These are phyloP conservation scores for Volutella citrinella DNA, from an alignment of 2,329 filamentous ascomycete genomes.

Conservation along the genomic window DNA sequence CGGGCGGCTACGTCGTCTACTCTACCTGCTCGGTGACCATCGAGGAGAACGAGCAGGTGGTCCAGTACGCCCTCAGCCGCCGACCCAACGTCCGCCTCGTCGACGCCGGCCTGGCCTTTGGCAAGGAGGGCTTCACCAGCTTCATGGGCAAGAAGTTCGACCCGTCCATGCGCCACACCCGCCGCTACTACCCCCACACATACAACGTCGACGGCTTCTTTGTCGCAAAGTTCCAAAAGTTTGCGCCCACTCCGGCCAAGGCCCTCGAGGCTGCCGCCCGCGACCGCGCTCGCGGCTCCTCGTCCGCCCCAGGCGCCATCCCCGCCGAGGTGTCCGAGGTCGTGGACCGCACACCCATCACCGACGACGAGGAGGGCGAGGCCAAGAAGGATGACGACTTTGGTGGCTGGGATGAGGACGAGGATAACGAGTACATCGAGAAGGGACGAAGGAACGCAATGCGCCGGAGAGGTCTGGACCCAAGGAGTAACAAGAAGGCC, in stretches of 20 bases:
- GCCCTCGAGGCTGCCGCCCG: conserved; percentile 22
- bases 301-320: conserved; percentile 14
- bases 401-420: conserved; percentile 71
- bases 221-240: conserved; percentile 96
- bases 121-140: conserved; percentile 86
- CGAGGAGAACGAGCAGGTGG: conserved; percentile 86
- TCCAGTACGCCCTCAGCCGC: conserved; percentile 88
- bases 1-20: conserved; percentile 93
- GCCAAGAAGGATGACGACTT: conserved; percentile 57
- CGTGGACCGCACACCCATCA: conserved; percentile 69
- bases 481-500: conserved; percentile 48
- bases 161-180: conserved; percentile 74
- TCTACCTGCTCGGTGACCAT: conserved; percentile 94
- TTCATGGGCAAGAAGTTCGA: conserved; percentile 93
- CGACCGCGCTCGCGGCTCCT: conserved; percentile 26
- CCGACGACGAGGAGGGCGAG: conserved; percentile 43
- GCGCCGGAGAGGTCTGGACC: conserved; percentile 71
- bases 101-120: conserved; percentile 85
- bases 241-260: conserved; percentile 68
- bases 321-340: conserved; percentile 41
- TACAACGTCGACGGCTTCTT: conserved; percentile 99
- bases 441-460: conserved; percentile 71
- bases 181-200: conserved; percentile 84
- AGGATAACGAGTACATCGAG: conserved; percentile 69
- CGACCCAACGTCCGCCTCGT: conserved; percentile 93